Evolutionary conservation across 805 yeast genomes (phyloP), one percentile per base, ranked within the genome.

Genomic region (Spathaspora hagerdaliae): DNA sequence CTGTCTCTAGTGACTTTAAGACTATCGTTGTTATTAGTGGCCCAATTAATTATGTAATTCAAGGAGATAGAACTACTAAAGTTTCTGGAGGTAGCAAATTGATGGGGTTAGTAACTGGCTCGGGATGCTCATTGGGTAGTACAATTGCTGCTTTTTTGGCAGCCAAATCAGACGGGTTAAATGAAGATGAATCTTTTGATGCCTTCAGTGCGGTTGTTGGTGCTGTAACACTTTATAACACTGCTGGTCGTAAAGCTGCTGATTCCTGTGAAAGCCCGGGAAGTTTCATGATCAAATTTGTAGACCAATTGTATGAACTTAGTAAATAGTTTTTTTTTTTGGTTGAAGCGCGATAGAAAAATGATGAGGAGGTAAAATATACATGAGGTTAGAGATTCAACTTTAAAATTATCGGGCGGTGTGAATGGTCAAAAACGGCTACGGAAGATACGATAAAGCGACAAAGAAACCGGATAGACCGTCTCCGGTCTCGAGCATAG

Each of bases 71-170:
- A 12, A 12, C 12, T 13, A 24, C 56, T 6, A 33, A 8, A 54
- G 57, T 82, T 5, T 46, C 55, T 7, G 92, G 91, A 6, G 89
- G 94, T 1, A 74, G 79, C 52, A 63, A 64, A 15, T 52, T 81
- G 13, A 82, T 88, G 85, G 83, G 83, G 0, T 59, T 67, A 9
- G 77, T 88, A 5, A 88, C 96, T 0, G 96, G 95, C 0, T 71
- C 90, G 2, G 96, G 96, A 0, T 89, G 96, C 51, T 78, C 92
- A 0, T 64, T 89, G 34, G 96, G 96, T 1, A 81, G 90, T 38
- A 75, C 79, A 0, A 79, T 88, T 43, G 82, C 86, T 0, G 69
- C 86, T 1, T 74, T 69, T 47, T 59, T 81, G 2, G 82, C 82
- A 3, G 77, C 79, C 2, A 54, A 62, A 43, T 63, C 71, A 0